These are phyloP conservation scores for Scheffersomyces parashehatae DNA, from an alignment of 1,139 yeast genomes.

Conservation along the genomic window DNA sequence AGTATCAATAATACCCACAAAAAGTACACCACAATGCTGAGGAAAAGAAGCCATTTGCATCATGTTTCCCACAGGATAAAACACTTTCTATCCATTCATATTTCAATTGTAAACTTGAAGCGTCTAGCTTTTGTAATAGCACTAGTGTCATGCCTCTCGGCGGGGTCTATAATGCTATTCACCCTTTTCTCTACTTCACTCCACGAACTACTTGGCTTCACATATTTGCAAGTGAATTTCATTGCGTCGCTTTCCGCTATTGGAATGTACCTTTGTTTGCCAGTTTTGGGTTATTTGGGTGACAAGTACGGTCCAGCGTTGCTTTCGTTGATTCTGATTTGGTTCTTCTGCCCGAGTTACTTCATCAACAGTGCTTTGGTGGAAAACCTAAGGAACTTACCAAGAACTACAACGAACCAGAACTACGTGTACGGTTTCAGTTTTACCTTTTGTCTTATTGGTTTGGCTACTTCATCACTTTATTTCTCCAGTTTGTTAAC, in stretches of 20 bases:
- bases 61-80: conserved; percentile 19
- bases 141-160: conserved; percentile 61
- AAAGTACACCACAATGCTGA: neutral
- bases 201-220: conserved; percentile 55
- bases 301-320: conserved; percentile 84
- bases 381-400: neutral
- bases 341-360: conserved; percentile 76
- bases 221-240: conserved; percentile 72
- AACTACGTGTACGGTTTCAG: conserved; percentile 25
- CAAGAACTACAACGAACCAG: neutral
- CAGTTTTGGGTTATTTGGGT: conserved; percentile 78
- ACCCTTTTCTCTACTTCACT: conserved; percentile 77
- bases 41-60: conserved; percentile 2
- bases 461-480: conserved; percentile 78
- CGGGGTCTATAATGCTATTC: conserved; percentile 81
- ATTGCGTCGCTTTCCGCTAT: conserved; percentile 74
- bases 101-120: conserved; percentile 28
- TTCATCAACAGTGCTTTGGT: conserved; percentile 34
- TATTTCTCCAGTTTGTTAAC: conserved; percentile 78
- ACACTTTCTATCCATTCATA: conserved; percentile 22
- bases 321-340: conserved; percentile 61
- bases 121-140: conserved; percentile 39
- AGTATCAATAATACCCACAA: too few species aligned
- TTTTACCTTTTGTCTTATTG: conserved; percentile 53
- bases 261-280: conserved; percentile 86